Base-by-base conservation (phyloP, 179 eudicot genomes). In the Beta macrorhiza region DNA sequence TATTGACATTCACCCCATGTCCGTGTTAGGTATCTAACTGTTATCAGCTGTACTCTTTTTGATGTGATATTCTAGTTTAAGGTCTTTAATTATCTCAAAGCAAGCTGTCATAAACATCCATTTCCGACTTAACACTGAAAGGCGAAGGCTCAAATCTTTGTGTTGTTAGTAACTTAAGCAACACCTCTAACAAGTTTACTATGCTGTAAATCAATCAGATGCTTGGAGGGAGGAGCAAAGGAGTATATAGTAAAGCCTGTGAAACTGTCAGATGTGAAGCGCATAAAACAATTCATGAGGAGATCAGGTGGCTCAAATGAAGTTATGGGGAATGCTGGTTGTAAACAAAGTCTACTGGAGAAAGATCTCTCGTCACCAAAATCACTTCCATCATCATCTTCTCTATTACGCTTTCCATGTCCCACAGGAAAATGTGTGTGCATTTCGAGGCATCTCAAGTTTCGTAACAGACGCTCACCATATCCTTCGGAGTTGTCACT, bases 201-300 rank as follows among this genome's bases (percentile, higher is more conserved):
- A 1, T 29, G 32, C 0, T 29, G 32, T 29, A 29, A 29, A 1
- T 29, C 32, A 29, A 79, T 49, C 78, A 93, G 98, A 79, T 91
- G 98, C 79, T 83, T 93, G 83, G 94, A 93, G 76, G 91, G 85
- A 83, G 98, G 98, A 78, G 98, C 98, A 19, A 87, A 93, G 82
- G 98, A 93, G 12, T 93, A 87, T 70, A 84, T 93, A 11, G 72
- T 93, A 49, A 93, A 93, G 87, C 97, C 98, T 1, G 93, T 93
- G 47, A 90, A 90, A 84, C 85, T 91, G 5, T 80, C 94, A 1
- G 98, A 93, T 55, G 94, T 93, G 71, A 84, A 83, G 78, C 93
- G 97, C 45, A 79, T 93, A 68, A 86, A 80, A 77, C 89, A 90
- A 72, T 84, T 83, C 71, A 77, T 91, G 10, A 42, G 85, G 76